These are phyloP conservation scores for Aegilops sharonensis DNA, from an alignment of 176 grass and related monocot genomes.

Conservation along the genomic window DNA sequence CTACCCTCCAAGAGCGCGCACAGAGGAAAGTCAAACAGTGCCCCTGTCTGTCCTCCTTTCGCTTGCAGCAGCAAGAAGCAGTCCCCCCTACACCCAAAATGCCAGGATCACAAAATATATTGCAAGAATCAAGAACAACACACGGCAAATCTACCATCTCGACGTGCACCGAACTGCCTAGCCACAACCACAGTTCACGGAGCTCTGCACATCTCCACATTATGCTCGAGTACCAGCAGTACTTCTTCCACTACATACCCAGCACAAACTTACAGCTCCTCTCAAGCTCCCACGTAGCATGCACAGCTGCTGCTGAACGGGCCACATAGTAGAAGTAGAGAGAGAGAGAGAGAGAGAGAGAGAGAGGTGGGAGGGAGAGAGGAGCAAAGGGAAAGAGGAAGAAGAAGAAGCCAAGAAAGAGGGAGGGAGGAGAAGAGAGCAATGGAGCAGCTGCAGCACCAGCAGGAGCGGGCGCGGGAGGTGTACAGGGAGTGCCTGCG, in stretches of 20 bases:
- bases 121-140: constrained; percentile 3
- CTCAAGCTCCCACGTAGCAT: constrained; percentile 26
- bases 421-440: neutral
- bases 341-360: constrained; percentile 5
- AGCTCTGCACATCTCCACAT: neutral
- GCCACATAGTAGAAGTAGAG: constrained; percentile 13
- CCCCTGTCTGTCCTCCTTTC: neutral
- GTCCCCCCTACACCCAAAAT: constrained; percentile 9
- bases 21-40: constrained; percentile 37
- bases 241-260: neutral
- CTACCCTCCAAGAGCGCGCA: neutral
- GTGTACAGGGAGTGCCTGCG: constrained; percentile 88
- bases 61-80: neutral
- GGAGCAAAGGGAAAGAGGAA: neutral
- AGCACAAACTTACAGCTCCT: constrained; percentile 25
- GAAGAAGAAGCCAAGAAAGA: neutral
- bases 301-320: constrained; percentile 29
- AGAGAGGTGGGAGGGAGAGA: neutral
- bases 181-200: constrained; percentile 9
- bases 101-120: constrained; percentile 12
- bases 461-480: constrained; percentile 51
- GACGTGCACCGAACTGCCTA: constrained; percentile 38
- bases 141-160: constrained; percentile 6
- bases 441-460: constrained; percentile 50
- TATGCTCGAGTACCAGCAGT: neutral